phyloP scores from a whole-genome alignment of 495 filamentous ascomycete species.

The Penicillium crystallinum region DNA sequence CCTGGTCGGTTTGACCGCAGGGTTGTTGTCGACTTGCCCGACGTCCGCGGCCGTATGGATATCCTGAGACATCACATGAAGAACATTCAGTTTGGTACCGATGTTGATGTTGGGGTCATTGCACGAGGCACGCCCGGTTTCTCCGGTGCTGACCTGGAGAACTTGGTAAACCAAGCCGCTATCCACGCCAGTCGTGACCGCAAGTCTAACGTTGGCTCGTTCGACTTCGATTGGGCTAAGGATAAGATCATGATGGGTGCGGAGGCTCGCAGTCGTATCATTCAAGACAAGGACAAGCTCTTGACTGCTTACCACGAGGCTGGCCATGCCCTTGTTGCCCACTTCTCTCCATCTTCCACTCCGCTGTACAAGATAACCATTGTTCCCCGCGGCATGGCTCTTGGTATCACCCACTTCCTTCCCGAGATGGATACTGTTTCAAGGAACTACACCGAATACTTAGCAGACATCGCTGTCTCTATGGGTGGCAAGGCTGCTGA shows the following conservation, averaged over 20 bases:
- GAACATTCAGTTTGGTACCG: slow-evolving; percentile 68
- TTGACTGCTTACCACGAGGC: slow-evolving; percentile 97
- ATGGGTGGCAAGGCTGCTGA: slow-evolving; percentile 95
- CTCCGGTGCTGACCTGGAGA: slow-evolving; percentile 92
- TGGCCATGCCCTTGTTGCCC: slow-evolving; percentile 84
- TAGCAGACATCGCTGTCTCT: slow-evolving; percentile 71
- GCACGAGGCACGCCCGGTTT: slow-evolving; percentile 86
- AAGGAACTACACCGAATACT: slow-evolving; percentile 59
- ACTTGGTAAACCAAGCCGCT: slow-evolving; percentile 93
- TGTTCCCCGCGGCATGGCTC: slow-evolving; percentile 77
- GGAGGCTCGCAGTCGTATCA: slow-evolving; percentile 80
- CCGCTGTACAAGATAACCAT: slow-evolving; percentile 96
- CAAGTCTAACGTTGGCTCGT: slow-evolving; percentile 61
- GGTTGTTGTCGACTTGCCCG: slow-evolving; percentile 80
- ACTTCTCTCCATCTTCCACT: slow-evolving; percentile 66
- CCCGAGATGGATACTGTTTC: slow-evolving; percentile 89
- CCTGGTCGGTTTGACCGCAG: slow-evolving; percentile 95
- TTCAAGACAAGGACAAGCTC: slow-evolving; percentile 77
- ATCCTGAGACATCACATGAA: slow-evolving; percentile 91
- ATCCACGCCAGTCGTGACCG: slow-evolving; percentile 83
- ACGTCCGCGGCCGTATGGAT: slow-evolving; percentile 88
- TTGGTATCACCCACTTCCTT: slow-evolving; percentile 80
- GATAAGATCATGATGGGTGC: slow-evolving; percentile 98
- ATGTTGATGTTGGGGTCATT: slow-evolving; percentile 77
- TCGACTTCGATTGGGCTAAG: slow-evolving; percentile 94